Evolutionary conservation across 352 stramenopile species (phyloP).

Genomic region (Pythium biforme): DNA sequence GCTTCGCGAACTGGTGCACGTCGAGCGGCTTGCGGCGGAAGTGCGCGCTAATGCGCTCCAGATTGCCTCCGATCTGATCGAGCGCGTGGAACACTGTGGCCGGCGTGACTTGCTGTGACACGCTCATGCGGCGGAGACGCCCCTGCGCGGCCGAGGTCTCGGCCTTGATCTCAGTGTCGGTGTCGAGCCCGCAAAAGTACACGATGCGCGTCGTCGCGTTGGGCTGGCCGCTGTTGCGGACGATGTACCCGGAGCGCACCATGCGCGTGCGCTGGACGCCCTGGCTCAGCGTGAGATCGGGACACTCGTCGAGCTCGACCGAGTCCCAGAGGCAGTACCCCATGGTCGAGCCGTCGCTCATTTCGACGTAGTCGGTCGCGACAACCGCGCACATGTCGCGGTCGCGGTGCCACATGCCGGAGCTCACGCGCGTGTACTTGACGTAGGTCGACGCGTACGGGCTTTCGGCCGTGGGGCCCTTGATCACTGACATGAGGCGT

Average conservation of each 20-base stretch:
- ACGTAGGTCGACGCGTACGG: constrained; percentile 52
- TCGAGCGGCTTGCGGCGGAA: constrained; percentile 19
- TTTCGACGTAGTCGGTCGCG: constrained; percentile 16
- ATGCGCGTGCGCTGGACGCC: constrained; percentile 25
- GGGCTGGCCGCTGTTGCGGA: constrained; percentile 32
- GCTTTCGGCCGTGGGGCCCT: constrained; percentile 15
- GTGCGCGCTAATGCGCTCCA: constrained; percentile 17
- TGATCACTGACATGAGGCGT: constrained; percentile 36
- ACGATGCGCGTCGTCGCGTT: constrained; percentile 22
- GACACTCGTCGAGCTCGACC: constrained; percentile 22
- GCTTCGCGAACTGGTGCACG: constrained; percentile 14
- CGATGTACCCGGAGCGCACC: constrained; percentile 24
- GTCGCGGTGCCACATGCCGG: constrained; percentile 24
- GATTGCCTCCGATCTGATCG: constrained; percentile 21
- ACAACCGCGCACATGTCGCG: constrained; percentile 28
- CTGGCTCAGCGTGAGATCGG: constrained; percentile 22
- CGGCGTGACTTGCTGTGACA: constrained; percentile 10
- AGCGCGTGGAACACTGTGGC: constrained; percentile 14
- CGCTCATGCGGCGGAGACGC: constrained; percentile 2
- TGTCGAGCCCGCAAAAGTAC: constrained; percentile 23
- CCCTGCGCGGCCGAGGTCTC: constrained; percentile 2
- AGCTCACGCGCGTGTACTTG: constrained; percentile 22
- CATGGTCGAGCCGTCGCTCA: constrained; percentile 20
- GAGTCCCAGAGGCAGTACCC: constrained; percentile 28
- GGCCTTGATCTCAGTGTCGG: background rate